These are phyloP conservation scores for Aspergillus sp. DNA, from an alignment of 2,329 filamentous ascomycete genomes.

Conservation along the genomic window DNA sequence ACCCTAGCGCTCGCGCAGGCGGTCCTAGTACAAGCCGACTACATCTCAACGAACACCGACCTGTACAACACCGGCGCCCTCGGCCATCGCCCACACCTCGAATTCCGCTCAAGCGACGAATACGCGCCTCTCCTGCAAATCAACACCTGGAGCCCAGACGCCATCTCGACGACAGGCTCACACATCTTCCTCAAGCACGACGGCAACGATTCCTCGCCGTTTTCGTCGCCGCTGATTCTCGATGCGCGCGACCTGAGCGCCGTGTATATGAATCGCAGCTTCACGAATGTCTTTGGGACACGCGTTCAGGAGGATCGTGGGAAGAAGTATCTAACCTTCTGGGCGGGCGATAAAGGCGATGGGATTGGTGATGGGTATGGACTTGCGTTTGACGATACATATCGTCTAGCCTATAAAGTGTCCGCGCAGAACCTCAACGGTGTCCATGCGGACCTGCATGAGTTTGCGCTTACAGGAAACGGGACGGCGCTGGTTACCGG, in stretches of 20 bases:
- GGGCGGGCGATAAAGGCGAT: constrained; percentile 16
- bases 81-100: constrained; percentile 16
- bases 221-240: constrained; percentile 15
- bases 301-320: constrained; percentile 16
- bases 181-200: constrained; percentile 19
- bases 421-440: constrained; percentile 13
- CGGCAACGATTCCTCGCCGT: constrained; percentile 14
- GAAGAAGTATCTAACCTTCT: constrained; percentile 17
- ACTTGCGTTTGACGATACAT: constrained; percentile 15
- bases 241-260: constrained; percentile 14
- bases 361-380: constrained; percentile 17
- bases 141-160: constrained; percentile 9
- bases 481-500: constrained; percentile 12
- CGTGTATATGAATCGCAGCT: constrained; percentile 16
- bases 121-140: constrained; percentile 14
- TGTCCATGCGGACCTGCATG: constrained; percentile 11
- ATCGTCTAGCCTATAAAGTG: constrained; percentile 13
- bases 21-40: not conserved
- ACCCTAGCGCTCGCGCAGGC: not conserved
- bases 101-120: constrained; percentile 15
- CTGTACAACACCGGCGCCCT: constrained; percentile 10
- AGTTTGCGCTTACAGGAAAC: constrained; percentile 12
- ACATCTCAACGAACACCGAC: not conserved
- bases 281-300: constrained; percentile 16
- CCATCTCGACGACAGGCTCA: constrained; percentile 12